Evolutionary conservation across 2,329 filamentous ascomycete genomes (phyloP), one percentile per base, ranked within the genome.

Genomic region (Stemphylium vesicarium): DNA sequence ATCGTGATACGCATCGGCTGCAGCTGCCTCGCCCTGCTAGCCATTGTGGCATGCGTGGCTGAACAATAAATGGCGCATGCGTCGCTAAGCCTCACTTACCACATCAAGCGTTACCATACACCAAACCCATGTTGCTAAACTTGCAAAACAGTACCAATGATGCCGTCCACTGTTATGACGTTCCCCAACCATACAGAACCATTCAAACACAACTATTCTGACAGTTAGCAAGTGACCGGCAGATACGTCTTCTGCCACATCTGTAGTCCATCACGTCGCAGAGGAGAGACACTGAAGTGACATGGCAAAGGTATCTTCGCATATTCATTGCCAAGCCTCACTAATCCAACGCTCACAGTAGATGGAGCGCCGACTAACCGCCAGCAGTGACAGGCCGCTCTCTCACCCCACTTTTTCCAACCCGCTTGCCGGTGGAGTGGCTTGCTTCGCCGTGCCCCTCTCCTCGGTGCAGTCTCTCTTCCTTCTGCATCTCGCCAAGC

Each of bases 281-380:
- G 31, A 16, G 13, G 13, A n/a, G 22, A n/a, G 13, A 39, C 12
- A 29, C 33, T 33, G 33, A 44, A 50, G 20, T 53, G 41, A 53
- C 49, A 58, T 57, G 56, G 39, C 47, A 32, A 48, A 52, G 35
- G 57, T 18, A 41, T 40, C 50, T 51, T 38, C 40, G 45, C 37
- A 66, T 53, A 54, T 65, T 59, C 62, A 46, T 32, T 44, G 67
- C 66, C 66, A 71, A 71, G 66, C 46, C 26, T 54, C 56, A 58
- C 57, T 64, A 64, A 57, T 44, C 44, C 49, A 52, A 47, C 54
- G 9, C 38, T 57, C 53, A 54, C 61, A 56, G 53, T 43, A 51
- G 26, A 52, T 57, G 57, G 59, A 62, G 53, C 44, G 54, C 56
- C 43, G 60, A 35, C 62, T 68, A 69, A 52, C 61, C 64, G 64